Evolutionary conservation across 768 basidiomycete species (phyloP), one percentile per base, ranked within the genome.

Genomic region (Royoungia palumana): DNA sequence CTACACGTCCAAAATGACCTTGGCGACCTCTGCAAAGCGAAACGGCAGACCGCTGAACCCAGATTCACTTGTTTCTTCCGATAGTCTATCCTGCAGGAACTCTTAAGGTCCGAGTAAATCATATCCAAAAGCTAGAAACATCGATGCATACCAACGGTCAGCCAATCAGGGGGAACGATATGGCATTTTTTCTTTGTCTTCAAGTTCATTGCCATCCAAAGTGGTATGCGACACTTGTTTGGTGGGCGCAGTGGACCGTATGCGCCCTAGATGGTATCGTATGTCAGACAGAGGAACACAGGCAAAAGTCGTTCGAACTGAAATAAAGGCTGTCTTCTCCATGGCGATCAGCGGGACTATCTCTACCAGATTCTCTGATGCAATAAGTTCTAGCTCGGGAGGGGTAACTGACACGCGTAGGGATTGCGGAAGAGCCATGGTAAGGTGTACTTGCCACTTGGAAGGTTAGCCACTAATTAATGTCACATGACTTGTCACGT

Each of bases 151-250:
- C 93, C 92, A 35, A 89, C 80, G 54, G 74, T 81, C 24, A 99
- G 73, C 96, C 96, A 99, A 25, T 79, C 76, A 4, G 96, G 96
- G 2, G 92, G 77, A 13, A 97, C 76, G 42, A 99, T 92, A 57
- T 90, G 84, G 53, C 95, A 97, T 69, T 94, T 94, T 66, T 89
- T 88, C 75, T 97, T 96, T 61, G 85, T 65, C 71, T 99, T 99
- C 42, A 98, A 73, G 62, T 95, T 92, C 3, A 89, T 73, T 0
- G 95, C 96, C 75, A 99, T 85, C 96, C 96, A 99, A 4, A 98
- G 72, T 1, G 96, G 96, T n/a, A 98, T 82, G 56, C 78, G 78
- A 32, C 85, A 77, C 66, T 88, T 87, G 49, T 81, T 78, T 6
- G 95, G 95, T 1, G 96, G 94, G 6, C 85, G 76, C 45, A 99